Evolutionary conservation across 805 yeast species (phyloP), one percentile per base, ranked within the genome.

Genomic region (Spathaspora girioi): DNA sequence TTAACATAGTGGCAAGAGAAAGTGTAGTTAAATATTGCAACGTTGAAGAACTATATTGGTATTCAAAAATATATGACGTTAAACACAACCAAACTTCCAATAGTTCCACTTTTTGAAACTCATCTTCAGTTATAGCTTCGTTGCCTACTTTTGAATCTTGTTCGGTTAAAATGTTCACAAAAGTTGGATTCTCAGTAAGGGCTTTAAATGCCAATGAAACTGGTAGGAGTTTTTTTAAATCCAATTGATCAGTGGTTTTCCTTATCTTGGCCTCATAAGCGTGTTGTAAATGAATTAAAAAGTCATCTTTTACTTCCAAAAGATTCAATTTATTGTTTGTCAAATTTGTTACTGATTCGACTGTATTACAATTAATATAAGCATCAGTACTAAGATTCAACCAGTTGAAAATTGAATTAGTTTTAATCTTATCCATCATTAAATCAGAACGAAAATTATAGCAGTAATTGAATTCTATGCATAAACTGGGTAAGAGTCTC

Each of bases 51-150:
- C 58, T 61, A 54, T 68, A 67, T 51, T 74, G 78, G 52, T 72
- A 71, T 45, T 70, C 75, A 50, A 65, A 66, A 23, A 67, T 61
- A 49, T 71, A 75, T 0, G 78, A 73, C 20, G 68, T 54, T 14
- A 70, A 59, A 46, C 73, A 65, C n/a, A 75, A 56, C 72, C 75
- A 70, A 23, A 69, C 48, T 20, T 66, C 71, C 17, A 60, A 54
- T 9, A 55, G 52, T 54, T 62, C 64, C 20, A 63, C 49, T 7
- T 44, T 38, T 9, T 18, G 50, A 27, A 58, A 58, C 15, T 60
- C 51, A 2, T 50, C 45, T 9, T 53, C 53, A 14, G 50, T 47
- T 2, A 54, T 27, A 41, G 56, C 60, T 43, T 60, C 64, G 20
- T 56, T 57, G 40, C 50, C 54, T 43, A 8, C 50, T 44, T 20